phyloP scores from a whole-genome alignment of 345 rosid genomes.

The Fremontodendron californicum region DNA sequence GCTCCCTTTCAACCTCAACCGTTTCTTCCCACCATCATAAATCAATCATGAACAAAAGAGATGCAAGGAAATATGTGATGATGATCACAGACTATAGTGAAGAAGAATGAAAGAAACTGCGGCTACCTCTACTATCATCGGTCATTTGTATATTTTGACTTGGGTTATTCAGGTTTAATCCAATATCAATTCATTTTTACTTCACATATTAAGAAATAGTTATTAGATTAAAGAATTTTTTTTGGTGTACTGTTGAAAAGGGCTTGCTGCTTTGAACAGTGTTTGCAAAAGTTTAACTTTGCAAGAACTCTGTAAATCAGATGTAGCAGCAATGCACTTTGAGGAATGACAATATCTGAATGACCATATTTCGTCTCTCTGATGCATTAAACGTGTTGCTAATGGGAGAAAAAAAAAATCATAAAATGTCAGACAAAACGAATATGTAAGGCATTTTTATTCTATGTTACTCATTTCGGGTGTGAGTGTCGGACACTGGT shows the following conservation, averaged over 20 bases:
- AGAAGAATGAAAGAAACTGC: conserved; percentile 12
- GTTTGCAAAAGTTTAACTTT: conserved; percentile 4
- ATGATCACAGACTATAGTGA: not conserved
- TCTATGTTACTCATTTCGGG: too few relatives aligned
- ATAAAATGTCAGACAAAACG: not conserved
- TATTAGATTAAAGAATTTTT: not conserved
- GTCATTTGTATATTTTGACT: conserved; percentile 38
- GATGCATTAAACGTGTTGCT: too few relatives aligned
- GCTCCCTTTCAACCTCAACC: conserved; percentile 91
- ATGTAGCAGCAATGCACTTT: not conserved
- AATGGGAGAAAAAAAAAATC: too few relatives aligned
- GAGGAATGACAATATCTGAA: too few relatives aligned
- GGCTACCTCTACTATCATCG: conserved; percentile 13
- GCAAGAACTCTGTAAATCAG: not conserved
- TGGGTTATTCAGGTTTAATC: conserved; percentile 9
- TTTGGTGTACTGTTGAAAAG: not conserved
- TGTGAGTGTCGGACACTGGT: too few relatives aligned
- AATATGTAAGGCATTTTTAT: not conserved
- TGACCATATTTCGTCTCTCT: too few relatives aligned
- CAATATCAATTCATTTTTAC: not conserved
- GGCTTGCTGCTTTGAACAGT: conserved; percentile 3
- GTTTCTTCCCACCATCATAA: conserved; percentile 95
- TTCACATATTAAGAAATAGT: not conserved
- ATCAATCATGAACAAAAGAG: too few relatives aligned
- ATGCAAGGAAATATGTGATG: conserved; percentile 12